phyloP scores from a whole-genome alignment of 768 basidiomycete species.

The Kwoniella europaea region DNA sequence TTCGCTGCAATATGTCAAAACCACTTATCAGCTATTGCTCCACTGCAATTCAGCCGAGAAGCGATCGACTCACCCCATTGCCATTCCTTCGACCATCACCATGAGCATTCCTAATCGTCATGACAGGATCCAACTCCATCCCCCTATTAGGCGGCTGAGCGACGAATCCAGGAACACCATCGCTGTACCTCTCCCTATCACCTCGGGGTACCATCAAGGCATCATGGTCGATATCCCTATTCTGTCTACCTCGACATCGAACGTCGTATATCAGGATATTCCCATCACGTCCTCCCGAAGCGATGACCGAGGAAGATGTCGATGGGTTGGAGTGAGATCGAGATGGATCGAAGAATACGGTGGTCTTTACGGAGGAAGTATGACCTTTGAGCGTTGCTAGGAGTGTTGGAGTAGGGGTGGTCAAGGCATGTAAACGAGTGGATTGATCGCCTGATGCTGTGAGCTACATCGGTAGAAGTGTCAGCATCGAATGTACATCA shows the following conservation, averaged over 20 bases:
- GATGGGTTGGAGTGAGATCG: conserved; percentile 31
- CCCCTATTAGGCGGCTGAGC: conserved; percentile 28
- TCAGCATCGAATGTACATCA: background rate
- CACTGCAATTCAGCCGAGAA: background rate
- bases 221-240: conserved; percentile 5
- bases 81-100: conserved; percentile 33
- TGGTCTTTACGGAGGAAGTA: conserved; percentile 51
- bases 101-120: conserved; percentile 50
- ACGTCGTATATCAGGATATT: conserved; percentile 56
- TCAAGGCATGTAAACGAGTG: conserved; percentile 42
- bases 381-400: conserved; percentile 51
- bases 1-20: conserved; percentile 15
- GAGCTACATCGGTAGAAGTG: conserved; percentile 30
- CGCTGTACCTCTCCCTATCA: conserved; percentile 37
- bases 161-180: conserved; percentile 42
- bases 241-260: conserved; percentile 34
- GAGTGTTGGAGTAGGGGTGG: conserved; percentile 35
- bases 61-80: conserved; percentile 16
- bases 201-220: background rate
- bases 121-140: conserved; percentile 43
- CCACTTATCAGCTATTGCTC: conserved; percentile 1
- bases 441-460: conserved; percentile 53
- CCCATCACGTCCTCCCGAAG: conserved; percentile 53
- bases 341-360: conserved; percentile 50
- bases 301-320: conserved; percentile 35